Conservation (phyloP, 2,329 filamentous ascomycete genomes). For the Fusarium stilboides region DNA sequence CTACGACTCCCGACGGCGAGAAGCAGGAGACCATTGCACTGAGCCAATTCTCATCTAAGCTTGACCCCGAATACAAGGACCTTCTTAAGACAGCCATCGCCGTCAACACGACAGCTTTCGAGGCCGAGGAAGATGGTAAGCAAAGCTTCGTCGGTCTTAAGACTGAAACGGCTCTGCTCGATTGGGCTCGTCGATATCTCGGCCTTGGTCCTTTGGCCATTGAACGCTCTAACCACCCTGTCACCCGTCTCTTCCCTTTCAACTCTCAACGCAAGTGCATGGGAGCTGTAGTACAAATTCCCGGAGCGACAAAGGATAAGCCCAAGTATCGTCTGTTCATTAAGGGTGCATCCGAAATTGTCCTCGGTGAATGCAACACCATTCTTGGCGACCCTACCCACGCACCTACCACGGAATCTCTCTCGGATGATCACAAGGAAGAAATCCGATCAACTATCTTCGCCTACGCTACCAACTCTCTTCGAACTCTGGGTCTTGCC, state of each 20-base stretch:
- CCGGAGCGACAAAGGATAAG: slow-evolving; percentile 48
- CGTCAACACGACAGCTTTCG: slow-evolving; percentile 72
- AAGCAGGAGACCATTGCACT: slow-evolving; percentile 22
- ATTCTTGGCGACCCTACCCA: slow-evolving; percentile 69
- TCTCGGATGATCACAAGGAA: slow-evolving; percentile 63
- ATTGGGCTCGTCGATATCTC: slow-evolving; percentile 65
- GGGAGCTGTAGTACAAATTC: slow-evolving; percentile 67
- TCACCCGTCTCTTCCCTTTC: slow-evolving; percentile 67
- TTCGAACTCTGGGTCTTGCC: slow-evolving; percentile 80
- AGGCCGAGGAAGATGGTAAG: slow-evolving; percentile 62
- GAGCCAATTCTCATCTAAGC: slow-evolving; percentile 22
- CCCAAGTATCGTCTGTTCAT: slow-evolving; percentile 64
- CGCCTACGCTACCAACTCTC: slow-evolving; percentile 73
- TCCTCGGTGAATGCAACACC: slow-evolving; percentile 63
- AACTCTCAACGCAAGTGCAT: slow-evolving; percentile 70
- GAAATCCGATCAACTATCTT: slow-evolving; percentile 68
- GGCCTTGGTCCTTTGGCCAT: slow-evolving; percentile 63
- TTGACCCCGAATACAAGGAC: slow-evolving; percentile 35
- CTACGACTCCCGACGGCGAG: slow-evolving; percentile 10
- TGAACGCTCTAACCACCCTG: slow-evolving; percentile 62
- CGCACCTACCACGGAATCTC: slow-evolving; percentile 10
- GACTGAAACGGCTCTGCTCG: slow-evolving; percentile 69
- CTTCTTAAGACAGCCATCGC: slow-evolving; percentile 54
- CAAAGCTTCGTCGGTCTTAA: slow-evolving; percentile 67
- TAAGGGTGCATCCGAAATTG: slow-evolving; percentile 71